phyloP scores from a whole-genome alignment of 495 filamentous ascomycete species.

The Cudoniella acicularis region DNA sequence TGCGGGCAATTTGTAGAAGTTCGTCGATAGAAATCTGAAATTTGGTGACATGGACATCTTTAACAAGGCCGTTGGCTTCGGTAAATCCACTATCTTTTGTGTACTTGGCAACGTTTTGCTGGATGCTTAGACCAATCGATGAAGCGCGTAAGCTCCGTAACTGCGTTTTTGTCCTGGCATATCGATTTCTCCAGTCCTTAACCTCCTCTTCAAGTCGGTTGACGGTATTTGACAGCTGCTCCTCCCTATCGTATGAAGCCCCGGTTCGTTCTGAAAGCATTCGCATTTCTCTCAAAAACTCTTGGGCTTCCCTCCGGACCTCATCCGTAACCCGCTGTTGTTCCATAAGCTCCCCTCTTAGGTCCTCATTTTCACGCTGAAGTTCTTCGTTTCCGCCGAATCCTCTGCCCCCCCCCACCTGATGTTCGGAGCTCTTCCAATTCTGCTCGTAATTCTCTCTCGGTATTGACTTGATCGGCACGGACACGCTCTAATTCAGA shows the following conservation, averaged over 20 bases:
- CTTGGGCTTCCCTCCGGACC: constrained; percentile 78
- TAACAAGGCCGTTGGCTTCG: constrained; percentile 70
- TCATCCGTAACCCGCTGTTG: constrained; percentile 86
- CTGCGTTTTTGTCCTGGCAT: constrained; percentile 82
- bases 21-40: constrained; percentile 96
- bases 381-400: constrained; percentile 54
- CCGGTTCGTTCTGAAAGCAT: constrained; percentile 73
- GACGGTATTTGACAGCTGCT: constrained; percentile 68
- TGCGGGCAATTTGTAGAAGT: constrained; percentile 72
- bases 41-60: constrained; percentile 87
- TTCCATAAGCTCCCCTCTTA: constrained; percentile 65
- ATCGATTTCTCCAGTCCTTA: constrained; percentile 83
- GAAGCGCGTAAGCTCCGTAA: constrained; percentile 76
- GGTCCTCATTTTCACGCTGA: constrained; percentile 64
- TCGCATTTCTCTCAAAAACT: constrained; percentile 87
- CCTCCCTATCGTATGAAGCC: constrained; percentile 76
- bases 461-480: constrained; percentile 59
- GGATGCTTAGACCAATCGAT: constrained; percentile 66
- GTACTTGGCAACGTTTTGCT: constrained; percentile 58
- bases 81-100: constrained; percentile 69
- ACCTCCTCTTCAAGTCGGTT: constrained; percentile 74
- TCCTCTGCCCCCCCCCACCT: constrained; percentile 21
- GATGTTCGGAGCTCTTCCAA: constrained; percentile 50
- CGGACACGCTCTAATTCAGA: constrained; percentile 71
- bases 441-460: constrained; percentile 60